A percentile compares a stretch with the other conserved stretches of the same genome.
Conservation (phyloP, 2,329 filamentous ascomycete species). For the Fusarium ramigenum region DNA sequence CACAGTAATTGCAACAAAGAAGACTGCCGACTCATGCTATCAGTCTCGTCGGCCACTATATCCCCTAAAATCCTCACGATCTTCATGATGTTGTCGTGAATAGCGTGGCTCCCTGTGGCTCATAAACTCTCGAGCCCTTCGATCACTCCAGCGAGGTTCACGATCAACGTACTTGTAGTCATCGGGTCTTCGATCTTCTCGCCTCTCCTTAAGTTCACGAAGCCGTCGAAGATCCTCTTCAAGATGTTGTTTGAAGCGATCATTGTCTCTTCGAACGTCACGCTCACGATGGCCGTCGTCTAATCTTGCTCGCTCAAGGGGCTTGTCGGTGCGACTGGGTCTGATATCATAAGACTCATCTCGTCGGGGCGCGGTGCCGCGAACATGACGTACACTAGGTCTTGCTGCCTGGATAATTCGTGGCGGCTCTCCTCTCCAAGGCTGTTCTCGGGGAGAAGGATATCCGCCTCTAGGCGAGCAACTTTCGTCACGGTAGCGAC, state of each 20-base stretch:
- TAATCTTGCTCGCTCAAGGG: slow-evolving; percentile 27
- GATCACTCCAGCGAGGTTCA: slow-evolving; percentile 29
- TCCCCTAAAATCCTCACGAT: background rate
- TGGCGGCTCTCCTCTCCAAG: slow-evolving; percentile 17
- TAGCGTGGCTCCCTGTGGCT: slow-evolving; percentile 6
- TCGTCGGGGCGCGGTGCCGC: slow-evolving; percentile 23
- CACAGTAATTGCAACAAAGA: background rate
- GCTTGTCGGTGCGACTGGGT: slow-evolving; percentile 8
- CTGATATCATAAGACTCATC: slow-evolving; percentile 19
- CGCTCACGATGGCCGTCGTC: slow-evolving; percentile 10
- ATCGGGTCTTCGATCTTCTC: background rate
- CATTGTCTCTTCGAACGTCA: slow-evolving; percentile 19
- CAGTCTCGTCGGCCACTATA: background rate
- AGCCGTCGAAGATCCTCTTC: slow-evolving; percentile 23
- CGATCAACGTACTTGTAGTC: background rate
- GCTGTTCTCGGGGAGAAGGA: slow-evolving; percentile 8
- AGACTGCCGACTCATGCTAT: background rate
- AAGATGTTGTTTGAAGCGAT: slow-evolving; percentile 24
- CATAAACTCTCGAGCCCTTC: slow-evolving; percentile 34
- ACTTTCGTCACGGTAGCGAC: slow-evolving; percentile 1
- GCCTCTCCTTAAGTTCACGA: slow-evolving; percentile 15
- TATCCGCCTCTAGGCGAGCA: slow-evolving; percentile 17
- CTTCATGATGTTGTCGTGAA: slow-evolving; percentile 2
- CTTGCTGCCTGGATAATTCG: slow-evolving; percentile 30
- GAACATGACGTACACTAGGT: slow-evolving; percentile 26